A percentile compares a stretch with the other conserved stretches of the same genome.
These are phyloP conservation scores for Chalciporus chontae DNA, from an alignment of 768 basidiomycete species.

Conservation along the genomic window DNA sequence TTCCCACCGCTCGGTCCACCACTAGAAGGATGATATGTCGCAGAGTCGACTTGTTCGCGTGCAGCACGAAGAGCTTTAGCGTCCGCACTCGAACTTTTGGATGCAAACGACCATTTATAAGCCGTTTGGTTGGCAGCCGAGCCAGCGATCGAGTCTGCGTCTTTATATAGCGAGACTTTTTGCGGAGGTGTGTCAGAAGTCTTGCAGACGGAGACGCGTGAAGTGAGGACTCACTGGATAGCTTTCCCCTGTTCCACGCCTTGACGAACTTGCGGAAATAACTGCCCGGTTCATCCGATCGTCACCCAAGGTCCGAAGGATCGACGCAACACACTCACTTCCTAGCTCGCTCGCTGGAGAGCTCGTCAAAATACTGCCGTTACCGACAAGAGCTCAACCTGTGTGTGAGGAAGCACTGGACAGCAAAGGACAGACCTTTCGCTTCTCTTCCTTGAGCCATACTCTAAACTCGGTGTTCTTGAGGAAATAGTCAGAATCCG, in stretches of 20 bases:
- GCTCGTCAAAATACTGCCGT: conserved; percentile 77
- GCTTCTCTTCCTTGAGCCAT: conserved; percentile 79
- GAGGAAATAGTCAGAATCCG: conserved; percentile 84
- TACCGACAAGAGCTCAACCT: conserved; percentile 15
- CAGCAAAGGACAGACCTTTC: conserved; percentile 40
- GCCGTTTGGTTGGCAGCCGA: conserved; percentile 68
- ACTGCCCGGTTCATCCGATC: conserved; percentile 36
- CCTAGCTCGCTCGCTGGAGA: conserved; percentile 78
- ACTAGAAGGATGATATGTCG: conserved; percentile 34
- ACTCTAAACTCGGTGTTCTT: conserved; percentile 83
- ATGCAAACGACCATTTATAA: conserved; percentile 87
- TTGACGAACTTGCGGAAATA: conserved; percentile 94
- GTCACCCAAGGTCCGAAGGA: conserved; percentile 23
- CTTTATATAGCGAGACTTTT: conserved; percentile 59
- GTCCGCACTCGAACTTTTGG: conserved; percentile 59
- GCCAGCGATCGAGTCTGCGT: conserved; percentile 51
- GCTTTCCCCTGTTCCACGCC: conserved; percentile 80
- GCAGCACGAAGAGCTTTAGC: conserved; percentile 53
- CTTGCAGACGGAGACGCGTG: not conserved
- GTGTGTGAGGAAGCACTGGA: not conserved
- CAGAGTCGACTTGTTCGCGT: conserved; percentile 53
- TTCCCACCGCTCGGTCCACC: conserved; percentile 4
- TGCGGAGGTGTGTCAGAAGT: not conserved
- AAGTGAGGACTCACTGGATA: conserved; percentile 46
- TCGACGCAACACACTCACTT: conserved; percentile 44